phyloP scores from a whole-genome alignment of 257 asterid species.

The Leonotis leonurus region DNA sequence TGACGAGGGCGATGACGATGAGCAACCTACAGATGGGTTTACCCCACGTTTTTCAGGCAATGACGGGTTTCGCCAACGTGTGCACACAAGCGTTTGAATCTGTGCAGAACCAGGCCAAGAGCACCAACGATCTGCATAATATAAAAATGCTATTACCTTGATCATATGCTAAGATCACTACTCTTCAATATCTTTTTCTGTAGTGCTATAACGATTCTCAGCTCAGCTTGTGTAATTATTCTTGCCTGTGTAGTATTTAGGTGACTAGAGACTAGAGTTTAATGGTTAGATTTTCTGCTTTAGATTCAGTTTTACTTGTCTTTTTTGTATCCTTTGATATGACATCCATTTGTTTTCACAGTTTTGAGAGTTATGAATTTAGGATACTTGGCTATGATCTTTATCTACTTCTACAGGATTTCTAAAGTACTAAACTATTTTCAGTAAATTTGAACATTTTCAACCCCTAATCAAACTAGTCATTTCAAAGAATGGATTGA shows the following conservation, averaged over 20 bases:
- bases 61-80: slow-evolving; percentile 82
- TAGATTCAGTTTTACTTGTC: slow-evolving; percentile 15
- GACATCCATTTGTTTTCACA: slow-evolving; percentile 10
- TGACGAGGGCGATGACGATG: slow-evolving; percentile 80
- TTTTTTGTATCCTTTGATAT: neutral
- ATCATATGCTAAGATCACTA: no score
- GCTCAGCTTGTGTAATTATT: slow-evolving; percentile 10
- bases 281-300: slow-evolving; percentile 7
- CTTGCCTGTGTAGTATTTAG: slow-evolving; percentile 20
- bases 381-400: neutral
- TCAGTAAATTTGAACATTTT: no score
- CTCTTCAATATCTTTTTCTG: no score
- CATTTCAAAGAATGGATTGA: neutral
- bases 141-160: slow-evolving; percentile 66
- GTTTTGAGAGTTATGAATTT: slow-evolving; percentile 8
- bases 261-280: slow-evolving; percentile 2
- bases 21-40: slow-evolving; percentile 85
- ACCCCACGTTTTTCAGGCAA: slow-evolving; percentile 90
- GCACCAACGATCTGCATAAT: slow-evolving; percentile 38
- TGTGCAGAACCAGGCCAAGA: slow-evolving; percentile 65
- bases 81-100: slow-evolving; percentile 76
- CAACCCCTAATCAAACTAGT: neutral
- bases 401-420: no score
- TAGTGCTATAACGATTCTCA: neutral
- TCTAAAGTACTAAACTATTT: no score